Conservation (phyloP, 192 early-diverging fungal species). For the Backusella parvicylindrica region DNA sequence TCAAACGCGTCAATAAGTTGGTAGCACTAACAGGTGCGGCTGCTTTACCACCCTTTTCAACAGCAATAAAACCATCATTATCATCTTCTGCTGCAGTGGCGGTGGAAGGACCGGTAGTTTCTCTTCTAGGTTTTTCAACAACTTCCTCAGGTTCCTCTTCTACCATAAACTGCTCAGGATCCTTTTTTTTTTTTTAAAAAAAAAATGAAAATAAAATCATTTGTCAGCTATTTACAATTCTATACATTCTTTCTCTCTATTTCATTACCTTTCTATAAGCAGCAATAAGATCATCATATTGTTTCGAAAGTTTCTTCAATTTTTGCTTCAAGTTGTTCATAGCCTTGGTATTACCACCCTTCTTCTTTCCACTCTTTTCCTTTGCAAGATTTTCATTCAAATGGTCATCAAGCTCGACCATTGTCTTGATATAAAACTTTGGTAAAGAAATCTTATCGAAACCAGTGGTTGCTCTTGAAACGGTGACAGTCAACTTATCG, state of each 20-base stretch:
- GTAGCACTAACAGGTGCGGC: conserved; percentile 60
- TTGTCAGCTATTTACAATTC: not conserved
- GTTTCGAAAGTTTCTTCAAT: conserved; percentile 83
- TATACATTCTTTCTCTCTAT: conserved; percentile 14
- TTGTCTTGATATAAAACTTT: conserved; percentile 69
- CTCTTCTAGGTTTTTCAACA: conserved; percentile 42
- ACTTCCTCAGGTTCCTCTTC: conserved; percentile 46
- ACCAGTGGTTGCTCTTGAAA: conserved; percentile 57
- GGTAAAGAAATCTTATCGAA: conserved; percentile 49
- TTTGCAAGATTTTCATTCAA: conserved; percentile 53
- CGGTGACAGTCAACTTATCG: conserved; percentile 72
- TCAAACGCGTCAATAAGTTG: conserved; percentile 80
- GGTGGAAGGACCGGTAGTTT: not conserved
- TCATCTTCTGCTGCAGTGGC: conserved; percentile 26
- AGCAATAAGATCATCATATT: conserved; percentile 67
- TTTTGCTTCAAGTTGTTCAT: conserved; percentile 92
- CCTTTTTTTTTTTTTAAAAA: conserved; percentile 27
- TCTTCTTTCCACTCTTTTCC: conserved; percentile 72
- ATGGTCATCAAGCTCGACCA: conserved; percentile 76
- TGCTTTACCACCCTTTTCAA: conserved; percentile 63
- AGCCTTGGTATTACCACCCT: conserved; percentile 74
- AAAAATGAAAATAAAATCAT: too few relatives aligned
- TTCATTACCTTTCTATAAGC: conserved; percentile 50
- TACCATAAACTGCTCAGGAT: conserved; percentile 30
- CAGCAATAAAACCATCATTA: conserved; percentile 66